Base-by-base conservation (phyloP, 1,139 yeast species). In the Pneumocystis oryctolagi region DNA sequence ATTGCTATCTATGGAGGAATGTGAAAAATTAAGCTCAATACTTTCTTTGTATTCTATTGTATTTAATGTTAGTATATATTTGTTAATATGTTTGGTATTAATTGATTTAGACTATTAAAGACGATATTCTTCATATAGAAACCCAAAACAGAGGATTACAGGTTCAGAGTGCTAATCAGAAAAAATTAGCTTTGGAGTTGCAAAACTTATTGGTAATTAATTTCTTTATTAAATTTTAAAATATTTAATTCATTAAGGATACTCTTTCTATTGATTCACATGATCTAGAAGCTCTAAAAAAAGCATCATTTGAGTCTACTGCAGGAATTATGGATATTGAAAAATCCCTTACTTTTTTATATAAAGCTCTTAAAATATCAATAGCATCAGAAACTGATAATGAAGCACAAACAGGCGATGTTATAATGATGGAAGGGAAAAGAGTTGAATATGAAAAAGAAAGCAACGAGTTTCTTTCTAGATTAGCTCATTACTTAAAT, bases 121-220 rank as follows among this genome's bases (percentile, higher is more conserved):
- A 82, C 6, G 92, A 87, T 65, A 82, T 89, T 62, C 79, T 81
- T 60, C 80, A 80, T 63, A 84, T 89, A 62, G 96, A 89, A 71
- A 77, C 79, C 58, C 87, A 87, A 70, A 84, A 89, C 1, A 83
- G 84, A 69, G 96, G 96, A 62, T 75, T 89, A 40, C 97, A 90
- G 73, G 86, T 89, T 2, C 85, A 84, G 69, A 83, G 92, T 4
- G 84, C 88, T 55, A 90, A 90, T 73, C 88, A 87, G 72, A 87
- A 87, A 69, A 73, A 79, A 28, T 76, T 90, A 57, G 85, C 84
- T 78, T 81, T 80, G 62, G 92, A 87, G 65, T 78, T 89, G 64
- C 80, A 82, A 63, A 80, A 79, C n/a, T 78, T 89, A 28, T 25
- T 47, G 55, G 55, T 47, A 47, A 47, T 47, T 25, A 47, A 12